phyloP scores from a whole-genome alignment of 2,329 filamentous ascomycete species.

The Thelonectria olida region DNA sequence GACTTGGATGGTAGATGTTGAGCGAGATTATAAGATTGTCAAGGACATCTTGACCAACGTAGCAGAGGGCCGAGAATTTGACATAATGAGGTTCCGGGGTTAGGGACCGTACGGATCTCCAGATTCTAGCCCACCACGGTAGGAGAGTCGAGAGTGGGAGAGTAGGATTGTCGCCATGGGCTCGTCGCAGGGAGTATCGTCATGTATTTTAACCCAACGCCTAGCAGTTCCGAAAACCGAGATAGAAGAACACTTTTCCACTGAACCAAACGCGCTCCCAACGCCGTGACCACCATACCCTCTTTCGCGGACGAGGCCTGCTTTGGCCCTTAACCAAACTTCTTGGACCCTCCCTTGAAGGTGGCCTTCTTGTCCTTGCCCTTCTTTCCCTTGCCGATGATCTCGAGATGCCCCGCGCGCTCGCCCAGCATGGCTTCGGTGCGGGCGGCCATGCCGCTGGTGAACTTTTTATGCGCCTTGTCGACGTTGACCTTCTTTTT shows the following conservation, averaged over 20 bases:
- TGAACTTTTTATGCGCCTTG: conserved; percentile 64
- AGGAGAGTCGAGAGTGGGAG: background rate
- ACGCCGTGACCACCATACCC: background rate
- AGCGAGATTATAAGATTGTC: conserved; percentile 73
- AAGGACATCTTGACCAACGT: conserved; percentile 67
- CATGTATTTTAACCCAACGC: conserved; percentile 12
- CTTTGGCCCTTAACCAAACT: conserved; percentile 60
- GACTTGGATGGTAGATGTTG: conserved; percentile 81
- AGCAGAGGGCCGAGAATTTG: conserved; percentile 45
- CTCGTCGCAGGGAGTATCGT: background rate
- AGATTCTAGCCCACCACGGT: no score
- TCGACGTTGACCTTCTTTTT: conserved; percentile 59
- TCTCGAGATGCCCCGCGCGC: conserved; percentile 66
- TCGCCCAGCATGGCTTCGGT: conserved; percentile 68
- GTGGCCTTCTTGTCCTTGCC: conserved; percentile 48
- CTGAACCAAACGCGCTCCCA: background rate
- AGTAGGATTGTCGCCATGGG: background rate
- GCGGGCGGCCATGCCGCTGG: conserved; percentile 61
- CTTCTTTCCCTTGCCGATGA: conserved; percentile 67
- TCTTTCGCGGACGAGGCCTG: background rate
- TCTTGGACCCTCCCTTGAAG: conserved; percentile 60
- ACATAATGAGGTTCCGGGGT: conserved; percentile 30
- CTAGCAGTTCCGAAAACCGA: background rate
- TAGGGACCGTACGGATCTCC: no score
- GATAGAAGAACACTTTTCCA: background rate